A percentile compares a stretch with the other conserved stretches of the same genome.
phyloP scores from a whole-genome alignment of 2,329 filamentous ascomycete species.

The Aspergillus cejpii region DNA sequence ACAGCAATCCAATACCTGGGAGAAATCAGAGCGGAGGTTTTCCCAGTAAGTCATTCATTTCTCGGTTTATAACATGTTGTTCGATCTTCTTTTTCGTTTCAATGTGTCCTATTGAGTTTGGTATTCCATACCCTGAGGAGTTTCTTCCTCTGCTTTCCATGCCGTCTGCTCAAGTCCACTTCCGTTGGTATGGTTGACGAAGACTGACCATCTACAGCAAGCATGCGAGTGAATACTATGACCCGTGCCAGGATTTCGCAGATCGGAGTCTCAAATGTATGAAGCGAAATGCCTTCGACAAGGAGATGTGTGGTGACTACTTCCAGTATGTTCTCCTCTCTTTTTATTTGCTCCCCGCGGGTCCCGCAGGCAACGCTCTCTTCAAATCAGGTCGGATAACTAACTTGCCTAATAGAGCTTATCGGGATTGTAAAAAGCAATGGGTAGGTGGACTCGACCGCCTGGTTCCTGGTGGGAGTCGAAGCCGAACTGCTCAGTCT shows the following conservation, averaged over 20 bases:
- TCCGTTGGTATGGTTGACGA: no score
- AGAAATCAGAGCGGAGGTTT: constrained; percentile 57
- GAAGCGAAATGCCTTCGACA: constrained; percentile 78
- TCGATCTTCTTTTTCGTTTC: no score
- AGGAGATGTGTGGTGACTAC: constrained; percentile 86
- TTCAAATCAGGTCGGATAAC: neutral
- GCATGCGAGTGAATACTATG: constrained; percentile 79
- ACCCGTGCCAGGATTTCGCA: constrained; percentile 92
- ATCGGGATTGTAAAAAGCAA: constrained; percentile 88
- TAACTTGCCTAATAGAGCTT: constrained; percentile 56
- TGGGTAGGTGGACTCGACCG: constrained; percentile 70
- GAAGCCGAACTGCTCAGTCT: neutral
- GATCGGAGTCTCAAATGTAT: constrained; percentile 78
- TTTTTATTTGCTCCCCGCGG: neutral
- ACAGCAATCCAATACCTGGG: constrained; percentile 45
- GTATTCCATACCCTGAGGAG: neutral
- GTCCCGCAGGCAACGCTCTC: no score
- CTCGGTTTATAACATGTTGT: no score
- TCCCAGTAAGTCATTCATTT: constrained; percentile 47
- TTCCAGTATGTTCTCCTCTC: constrained; percentile 64
- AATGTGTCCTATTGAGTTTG: no score
- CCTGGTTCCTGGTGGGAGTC: no score
- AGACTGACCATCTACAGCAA: constrained; percentile 53
- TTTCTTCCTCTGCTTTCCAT: neutral
- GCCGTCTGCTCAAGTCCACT: neutral